Percentiles rank a stretch among this genome's conserved stretches.
Evolutionary conservation across 306 rosid genomes (phyloP).

Genomic region (Alnus glutinosa): DNA sequence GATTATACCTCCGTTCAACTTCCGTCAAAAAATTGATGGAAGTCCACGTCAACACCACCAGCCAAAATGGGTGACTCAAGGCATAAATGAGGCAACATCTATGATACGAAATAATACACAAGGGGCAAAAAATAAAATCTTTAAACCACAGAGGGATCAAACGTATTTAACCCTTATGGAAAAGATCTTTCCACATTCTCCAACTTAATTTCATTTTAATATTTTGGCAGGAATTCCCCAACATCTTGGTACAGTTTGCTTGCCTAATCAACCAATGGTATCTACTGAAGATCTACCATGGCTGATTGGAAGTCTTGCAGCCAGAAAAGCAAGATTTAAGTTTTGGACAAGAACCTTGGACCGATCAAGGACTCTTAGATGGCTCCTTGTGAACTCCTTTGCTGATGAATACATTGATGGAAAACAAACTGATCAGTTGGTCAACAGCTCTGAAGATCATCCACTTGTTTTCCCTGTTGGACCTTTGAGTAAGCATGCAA

Average conservation of each 20-base stretch:
- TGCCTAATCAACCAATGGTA: slow-evolving; percentile 47
- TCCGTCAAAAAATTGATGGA: no score
- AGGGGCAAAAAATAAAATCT: no score
- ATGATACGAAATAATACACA: no score
- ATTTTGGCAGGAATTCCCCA: slow-evolving; percentile 62
- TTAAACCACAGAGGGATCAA: no score
- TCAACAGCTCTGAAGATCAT: slow-evolving; percentile 6
- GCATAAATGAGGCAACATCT: no score
- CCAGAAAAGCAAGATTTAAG: slow-evolving; percentile 67
- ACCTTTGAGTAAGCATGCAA: slow-evolving; percentile 34
- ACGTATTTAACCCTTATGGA: no score
- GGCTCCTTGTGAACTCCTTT: slow-evolving; percentile 71
- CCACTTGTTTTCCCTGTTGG: slow-evolving; percentile 46
- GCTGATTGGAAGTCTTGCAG: slow-evolving; percentile 65
- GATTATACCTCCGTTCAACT: no score
- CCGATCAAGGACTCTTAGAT: slow-evolving; percentile 52
- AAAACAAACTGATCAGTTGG: not conserved
- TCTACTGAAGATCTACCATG: slow-evolving; percentile 76
- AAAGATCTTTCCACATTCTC: not conserved
- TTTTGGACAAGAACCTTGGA: slow-evolving; percentile 80
- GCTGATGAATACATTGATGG: slow-evolving; percentile 41
- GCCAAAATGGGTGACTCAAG: no score
- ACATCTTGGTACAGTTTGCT: slow-evolving; percentile 28
- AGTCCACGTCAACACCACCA: no score
- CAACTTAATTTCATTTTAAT: not conserved